Evolutionary conservation across 2,329 filamentous ascomycete species (phyloP).

Genomic region (Cytospora paraplurivora): DNA sequence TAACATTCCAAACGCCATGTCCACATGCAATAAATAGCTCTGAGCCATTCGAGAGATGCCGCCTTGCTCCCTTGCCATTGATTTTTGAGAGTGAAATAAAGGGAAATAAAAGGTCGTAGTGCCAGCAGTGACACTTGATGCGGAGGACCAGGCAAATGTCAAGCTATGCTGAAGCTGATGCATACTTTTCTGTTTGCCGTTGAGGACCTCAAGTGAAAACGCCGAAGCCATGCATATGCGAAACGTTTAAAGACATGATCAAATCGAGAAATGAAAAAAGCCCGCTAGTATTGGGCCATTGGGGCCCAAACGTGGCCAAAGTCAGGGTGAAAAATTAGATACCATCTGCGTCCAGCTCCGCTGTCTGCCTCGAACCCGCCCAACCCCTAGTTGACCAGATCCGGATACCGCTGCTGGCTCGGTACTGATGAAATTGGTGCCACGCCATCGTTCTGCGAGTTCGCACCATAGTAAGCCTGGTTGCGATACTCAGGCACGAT

Average conservation of each 20-base stretch:
- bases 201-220: background rate
- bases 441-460: conserved; percentile 18
- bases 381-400: conserved; percentile 21
- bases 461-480: conserved; percentile 12
- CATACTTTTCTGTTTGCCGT: background rate
- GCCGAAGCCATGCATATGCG: conserved; percentile 2
- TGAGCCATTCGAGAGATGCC: background rate
- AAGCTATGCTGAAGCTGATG: background rate
- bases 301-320: background rate
- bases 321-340: background rate
- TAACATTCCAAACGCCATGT: background rate
- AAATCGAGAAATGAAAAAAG: background rate
- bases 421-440: conserved; percentile 11
- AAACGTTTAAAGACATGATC: background rate
- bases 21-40: background rate
- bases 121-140: background rate
- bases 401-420: conserved; percentile 24
- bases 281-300: background rate
- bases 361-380: conserved; percentile 4
- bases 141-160: background rate
- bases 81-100: background rate
- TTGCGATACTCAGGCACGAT: conserved; percentile 65
- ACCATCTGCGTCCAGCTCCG: conserved; percentile 1
- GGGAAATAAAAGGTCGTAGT: background rate
- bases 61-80: background rate